Evolutionary conservation across 192 early-diverging fungal species (phyloP), one percentile per base, ranked within the genome.

Genomic region (Entrophospora sp.): DNA sequence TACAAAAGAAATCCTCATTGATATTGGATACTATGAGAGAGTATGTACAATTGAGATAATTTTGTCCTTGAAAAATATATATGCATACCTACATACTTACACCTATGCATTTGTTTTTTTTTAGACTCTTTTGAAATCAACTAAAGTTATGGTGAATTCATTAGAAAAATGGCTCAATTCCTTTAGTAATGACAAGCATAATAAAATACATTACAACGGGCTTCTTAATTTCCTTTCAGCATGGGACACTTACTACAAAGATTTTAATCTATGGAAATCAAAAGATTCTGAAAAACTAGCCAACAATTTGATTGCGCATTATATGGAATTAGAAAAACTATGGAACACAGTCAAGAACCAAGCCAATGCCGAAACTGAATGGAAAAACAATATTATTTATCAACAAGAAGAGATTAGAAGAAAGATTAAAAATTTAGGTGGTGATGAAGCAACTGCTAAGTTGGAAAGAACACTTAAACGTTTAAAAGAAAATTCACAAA

Each of bases 231-330:
- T 91, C 57, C 66, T 79, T 38, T 57, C 71, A 6, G 35, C 68
- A 2, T 91, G 78, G 78, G 71, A 68, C 34, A 64, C 68, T 7
- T 91, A 78, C 65, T 84, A 82, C 66, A 69, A 56, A 22, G 69
- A 76, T 14, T 91, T 91, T 66, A 72, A 86, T 45, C 73, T 69
- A 10, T 91, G 88, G 88, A 89, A 90, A 71, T 56, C 70, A n/a
- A 68, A 70, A 40, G 89, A 91, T 68, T 73, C 78, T 4, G 68
- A 77, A 28, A 74, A 83, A 27, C 72, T 90, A n/a, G 66, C 87
- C 4, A 75, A 77, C 16, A 81, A 78, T 30, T 66, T 91, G 34
- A 79, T 87, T 42, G 67, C 74, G 3, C 88, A 91, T 67, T 89
- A 73, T 35, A 65, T 88, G 25, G 85, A 90, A 45, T 73, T 90